A percentile compares a stretch with the other conserved stretches of the same genome.
Evolutionary conservation across 192 early-diverging fungal genomes (phyloP).

Genomic region (Backusella sp.): DNA sequence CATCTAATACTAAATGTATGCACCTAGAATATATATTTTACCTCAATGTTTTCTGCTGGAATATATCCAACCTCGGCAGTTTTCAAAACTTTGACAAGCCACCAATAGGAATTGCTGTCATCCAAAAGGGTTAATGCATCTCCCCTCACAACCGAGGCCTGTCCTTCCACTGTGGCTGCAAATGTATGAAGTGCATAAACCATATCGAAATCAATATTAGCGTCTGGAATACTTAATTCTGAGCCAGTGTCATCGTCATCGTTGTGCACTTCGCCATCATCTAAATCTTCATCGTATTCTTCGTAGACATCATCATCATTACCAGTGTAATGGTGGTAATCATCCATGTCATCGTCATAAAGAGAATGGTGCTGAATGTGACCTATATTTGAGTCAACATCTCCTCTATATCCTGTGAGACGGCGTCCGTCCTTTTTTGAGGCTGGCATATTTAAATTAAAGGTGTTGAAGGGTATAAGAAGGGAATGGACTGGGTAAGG

Average conservation of each 20-base stretch:
- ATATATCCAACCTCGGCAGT: slow-evolving; percentile 82
- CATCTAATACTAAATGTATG: neutral
- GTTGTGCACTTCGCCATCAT: slow-evolving; percentile 29
- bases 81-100: slow-evolving; percentile 67
- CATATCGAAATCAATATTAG: slow-evolving; percentile 70
- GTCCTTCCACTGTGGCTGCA: slow-evolving; percentile 81
- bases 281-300: slow-evolving; percentile 36
- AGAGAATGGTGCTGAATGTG: slow-evolving; percentile 12
- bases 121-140: slow-evolving; percentile 80
- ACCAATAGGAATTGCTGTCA: slow-evolving; percentile 86
- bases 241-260: slow-evolving; percentile 42
- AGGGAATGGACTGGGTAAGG: slow-evolving; percentile 7
- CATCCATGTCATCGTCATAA: slow-evolving; percentile 27
- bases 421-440: slow-evolving; percentile 14
- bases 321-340: slow-evolving; percentile 27
- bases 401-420: slow-evolving; percentile 23
- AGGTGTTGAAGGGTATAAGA: neutral
- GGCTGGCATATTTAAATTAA: slow-evolving; percentile 1
- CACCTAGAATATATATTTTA: slow-evolving; percentile 21
- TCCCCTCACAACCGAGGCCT: slow-evolving; percentile 76
- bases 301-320: slow-evolving; percentile 39
- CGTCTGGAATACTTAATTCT: slow-evolving; percentile 47
- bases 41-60: slow-evolving; percentile 87
- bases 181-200: slow-evolving; percentile 89
- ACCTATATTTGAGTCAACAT: neutral